Base-by-base conservation (phyloP, 441 rosid species). In the Codiaeum variegatum region DNA sequence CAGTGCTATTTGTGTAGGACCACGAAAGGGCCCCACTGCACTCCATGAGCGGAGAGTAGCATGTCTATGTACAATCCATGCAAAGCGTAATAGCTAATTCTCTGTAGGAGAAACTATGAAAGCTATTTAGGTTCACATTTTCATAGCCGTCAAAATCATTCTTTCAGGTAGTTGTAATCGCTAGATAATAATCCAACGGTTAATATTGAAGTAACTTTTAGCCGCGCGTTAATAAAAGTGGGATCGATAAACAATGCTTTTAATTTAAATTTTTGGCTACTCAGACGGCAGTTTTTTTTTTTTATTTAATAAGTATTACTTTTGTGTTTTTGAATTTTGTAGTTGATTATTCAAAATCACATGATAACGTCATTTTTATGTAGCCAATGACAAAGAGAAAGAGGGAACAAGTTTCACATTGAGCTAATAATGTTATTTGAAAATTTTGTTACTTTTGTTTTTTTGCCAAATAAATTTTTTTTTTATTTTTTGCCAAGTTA, bases 1-100 rank as follows among this genome's bases (percentile, higher is more conserved):
- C 58, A 66, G 70, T 28, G 42, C 10, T 28, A 66, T 46, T 66
- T 66, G 28, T 9, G 40, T 66, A 47, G 70, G 58, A 28, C 70
- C 70, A 1, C 3, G 34, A 46, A 23, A 24, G 54, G 54, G 69
- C 5, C 40, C 54, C 19, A 18, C 8, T 10, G 60, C 60, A 55
- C 24, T 55, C 9, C 8, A 18, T 4, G 70, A 47, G 58, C 70
- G 52, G 69, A 65, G 69, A 24, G 69, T 44, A 42, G 58, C 70
- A 26, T 16, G 56, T 46, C 55, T 11, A 26, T 16, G n/a, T 63
- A 44, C 13, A 18, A 58, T 47, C 24, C 24, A 32, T 36, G 3
- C 1, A 8, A 28, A 40, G 21, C 29, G 47, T 21, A 24, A 13
- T 2, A 4, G 24, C 2, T 46, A 6, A 46, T 47, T 66, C 58